Evolutionary conservation across 2,329 filamentous ascomycete species (phyloP).

Genomic region (Beauveria australis): DNA sequence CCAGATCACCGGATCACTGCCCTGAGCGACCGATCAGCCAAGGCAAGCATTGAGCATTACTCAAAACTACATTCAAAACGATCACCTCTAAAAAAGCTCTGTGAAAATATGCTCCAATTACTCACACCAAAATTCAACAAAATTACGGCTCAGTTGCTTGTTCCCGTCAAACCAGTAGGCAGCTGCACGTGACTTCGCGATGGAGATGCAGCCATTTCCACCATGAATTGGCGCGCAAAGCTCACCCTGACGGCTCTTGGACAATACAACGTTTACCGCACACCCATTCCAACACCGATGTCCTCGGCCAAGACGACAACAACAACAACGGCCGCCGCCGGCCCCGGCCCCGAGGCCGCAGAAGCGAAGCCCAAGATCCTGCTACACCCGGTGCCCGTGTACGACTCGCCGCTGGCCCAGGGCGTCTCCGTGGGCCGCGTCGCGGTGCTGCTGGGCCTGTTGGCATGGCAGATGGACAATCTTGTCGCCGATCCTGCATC

Average conservation of each 20-base stretch:
- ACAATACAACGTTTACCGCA: too few relatives aligned
- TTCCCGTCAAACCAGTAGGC: neutral
- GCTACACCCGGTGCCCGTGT: slow-evolving; percentile 30
- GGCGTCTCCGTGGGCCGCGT: slow-evolving; percentile 61
- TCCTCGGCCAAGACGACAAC: slow-evolving; percentile 5
- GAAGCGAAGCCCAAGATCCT: slow-evolving; percentile 22
- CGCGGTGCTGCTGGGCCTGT: slow-evolving; percentile 54
- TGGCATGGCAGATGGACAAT: slow-evolving; percentile 53
- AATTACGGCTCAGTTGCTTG: neutral
- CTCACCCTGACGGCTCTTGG: neutral
- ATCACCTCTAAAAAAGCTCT: neutral
- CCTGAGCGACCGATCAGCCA: neutral
- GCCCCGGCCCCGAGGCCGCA: neutral
- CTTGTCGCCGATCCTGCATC: slow-evolving; percentile 63
- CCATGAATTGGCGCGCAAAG: neutral
- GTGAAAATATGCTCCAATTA: neutral
- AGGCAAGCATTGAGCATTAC: neutral
- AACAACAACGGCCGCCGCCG: slow-evolving; percentile 11
- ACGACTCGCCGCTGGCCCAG: slow-evolving; percentile 30
- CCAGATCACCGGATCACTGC: too few relatives aligned
- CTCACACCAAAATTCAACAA: neutral
- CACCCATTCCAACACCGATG: neutral
- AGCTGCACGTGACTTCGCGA: slow-evolving; percentile 10
- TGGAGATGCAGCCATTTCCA: slow-evolving; percentile 1
- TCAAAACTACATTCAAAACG: neutral